Evolutionary conservation across 2,329 filamentous ascomycete species (phyloP), one percentile per base, ranked within the genome.

Genomic region (Aspergillus oerlinghausenensis): DNA sequence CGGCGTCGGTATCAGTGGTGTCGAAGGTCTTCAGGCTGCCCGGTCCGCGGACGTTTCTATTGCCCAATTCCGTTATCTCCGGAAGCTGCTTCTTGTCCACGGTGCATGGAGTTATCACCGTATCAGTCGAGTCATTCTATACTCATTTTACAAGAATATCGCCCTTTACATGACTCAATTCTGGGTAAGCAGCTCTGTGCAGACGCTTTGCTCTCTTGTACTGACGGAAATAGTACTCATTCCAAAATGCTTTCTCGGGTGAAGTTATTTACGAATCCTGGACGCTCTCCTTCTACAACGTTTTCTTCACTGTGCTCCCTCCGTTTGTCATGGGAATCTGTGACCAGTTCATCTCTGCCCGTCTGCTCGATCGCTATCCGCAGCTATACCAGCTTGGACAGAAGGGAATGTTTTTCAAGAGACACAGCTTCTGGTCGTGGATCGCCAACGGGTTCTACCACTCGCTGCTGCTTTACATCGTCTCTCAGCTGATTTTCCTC

Each of bases 71-170:
- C 87, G 93, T 55, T 99, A 88, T 75, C 84, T 99, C 51, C 89
- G 92, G 64, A 99, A 99, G 77, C 80, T 99, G 54, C 83, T 97
- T 28, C 83, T 99, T 26, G 94, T 99, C 10, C 94, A 99, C 70
- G 94, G 94, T 25, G 88, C 92, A 5, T 99, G 94, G 94, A 96
- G 91, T 71, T 99, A 99, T 72, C 93, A 97, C 73, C 89, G 94
- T 57, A 88, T 99, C 71, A 93, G 89, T 82, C 96, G 96, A 78
- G 92, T 96, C 57, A 97, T 99, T 67, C 76, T 99, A 60, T 99
- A 96, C 77, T 97, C 94, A 6, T 99, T 97, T 75, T 99, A 99
- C 82, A 99, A 99, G 82, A 99, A 99, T 77, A 97, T 97, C 64
- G 88, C 92, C 21, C 81, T 99, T 60, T 99, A 97, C 77, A 92